Conservation (phyloP, 768 basidiomycete genomes). For the Phaeolepiota aurea region DNA sequence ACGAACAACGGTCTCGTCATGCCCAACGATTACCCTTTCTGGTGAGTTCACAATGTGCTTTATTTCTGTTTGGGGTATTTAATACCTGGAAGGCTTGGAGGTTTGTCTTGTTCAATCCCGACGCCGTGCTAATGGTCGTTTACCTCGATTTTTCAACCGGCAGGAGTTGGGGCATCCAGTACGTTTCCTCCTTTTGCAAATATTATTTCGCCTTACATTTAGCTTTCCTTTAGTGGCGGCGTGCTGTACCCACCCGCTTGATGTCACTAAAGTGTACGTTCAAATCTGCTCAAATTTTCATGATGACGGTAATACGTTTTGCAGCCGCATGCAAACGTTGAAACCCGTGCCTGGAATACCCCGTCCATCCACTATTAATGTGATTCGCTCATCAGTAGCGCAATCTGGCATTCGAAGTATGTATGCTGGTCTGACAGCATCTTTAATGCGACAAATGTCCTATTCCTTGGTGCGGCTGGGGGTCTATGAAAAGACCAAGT, state of each 20-base stretch:
- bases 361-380: slow-evolving; percentile 56
- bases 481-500: slow-evolving; percentile 72
- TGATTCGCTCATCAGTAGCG: slow-evolving; percentile 56
- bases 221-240: slow-evolving; percentile 54
- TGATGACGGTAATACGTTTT: slow-evolving; percentile 3
- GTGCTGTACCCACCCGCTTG: slow-evolving; percentile 73
- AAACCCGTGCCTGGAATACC: slow-evolving; percentile 32
- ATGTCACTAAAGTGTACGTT: slow-evolving; percentile 77
- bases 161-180: no score
- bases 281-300: slow-evolving; percentile 1
- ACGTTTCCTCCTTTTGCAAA: neutral
- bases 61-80: slow-evolving; percentile 7
- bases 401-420: slow-evolving; percentile 66
- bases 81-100: slow-evolving; percentile 70
- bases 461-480: slow-evolving; percentile 84
- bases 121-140: no score
- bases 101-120: slow-evolving; percentile 22
- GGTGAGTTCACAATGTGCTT: slow-evolving; percentile 23
- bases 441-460: slow-evolving; percentile 83
- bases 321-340: slow-evolving; percentile 78
- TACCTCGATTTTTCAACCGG: no score
- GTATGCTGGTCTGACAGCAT: slow-evolving; percentile 77
- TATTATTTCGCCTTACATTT: slow-evolving; percentile 2
- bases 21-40: slow-evolving; percentile 39
- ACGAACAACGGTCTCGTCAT: slow-evolving; percentile 16